A percentile compares a stretch with the other conserved stretches of the same genome.
Conservation (phyloP, 1,139 yeast genomes). For the Blastobotrys proliferans region DNA sequence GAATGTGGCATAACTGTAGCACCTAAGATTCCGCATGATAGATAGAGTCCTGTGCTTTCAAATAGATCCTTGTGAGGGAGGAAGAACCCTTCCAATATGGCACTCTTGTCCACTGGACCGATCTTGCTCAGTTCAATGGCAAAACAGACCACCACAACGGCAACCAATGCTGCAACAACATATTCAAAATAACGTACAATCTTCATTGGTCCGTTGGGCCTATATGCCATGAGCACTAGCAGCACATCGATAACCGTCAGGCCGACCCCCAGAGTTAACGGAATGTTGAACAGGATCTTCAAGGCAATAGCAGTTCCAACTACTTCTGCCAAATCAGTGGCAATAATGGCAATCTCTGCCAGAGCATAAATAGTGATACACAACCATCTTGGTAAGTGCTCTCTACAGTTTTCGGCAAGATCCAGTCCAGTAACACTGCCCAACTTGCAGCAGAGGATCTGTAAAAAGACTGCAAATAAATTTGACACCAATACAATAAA, state of each 20-base stretch:
- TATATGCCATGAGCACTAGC: slow-evolving; percentile 78
- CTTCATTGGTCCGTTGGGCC: slow-evolving; percentile 80
- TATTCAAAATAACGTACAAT: slow-evolving; percentile 78
- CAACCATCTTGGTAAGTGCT: slow-evolving; percentile 59
- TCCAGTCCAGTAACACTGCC: slow-evolving; percentile 92
- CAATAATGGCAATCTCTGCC: slow-evolving; percentile 86
- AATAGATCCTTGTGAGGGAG: slow-evolving; percentile 71
- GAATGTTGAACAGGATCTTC: slow-evolving; percentile 73
- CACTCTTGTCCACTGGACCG: slow-evolving; percentile 48
- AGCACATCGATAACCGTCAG: slow-evolving; percentile 82
- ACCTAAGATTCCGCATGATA: slow-evolving; percentile 87
- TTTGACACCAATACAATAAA: slow-evolving; percentile 80
- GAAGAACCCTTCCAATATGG: slow-evolving; percentile 61
- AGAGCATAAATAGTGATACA: slow-evolving; percentile 62
- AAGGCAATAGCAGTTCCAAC: slow-evolving; percentile 91
- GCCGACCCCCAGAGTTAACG: slow-evolving; percentile 73
- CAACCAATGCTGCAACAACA: slow-evolving; percentile 71
- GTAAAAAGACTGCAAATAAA: slow-evolving; percentile 81
- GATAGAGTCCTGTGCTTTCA: slow-evolving; percentile 75
- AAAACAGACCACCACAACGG: slow-evolving; percentile 82
- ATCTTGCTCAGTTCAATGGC: slow-evolving; percentile 65
- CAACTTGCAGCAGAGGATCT: slow-evolving; percentile 74
- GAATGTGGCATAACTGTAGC: slow-evolving; percentile 99
- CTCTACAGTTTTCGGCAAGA: slow-evolving; percentile 80
- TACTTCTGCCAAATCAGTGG: slow-evolving; percentile 91